Evolutionary conservation across 2,329 filamentous ascomycete genomes (phyloP).

Genomic region (Ophiosphaerella korrae): DNA sequence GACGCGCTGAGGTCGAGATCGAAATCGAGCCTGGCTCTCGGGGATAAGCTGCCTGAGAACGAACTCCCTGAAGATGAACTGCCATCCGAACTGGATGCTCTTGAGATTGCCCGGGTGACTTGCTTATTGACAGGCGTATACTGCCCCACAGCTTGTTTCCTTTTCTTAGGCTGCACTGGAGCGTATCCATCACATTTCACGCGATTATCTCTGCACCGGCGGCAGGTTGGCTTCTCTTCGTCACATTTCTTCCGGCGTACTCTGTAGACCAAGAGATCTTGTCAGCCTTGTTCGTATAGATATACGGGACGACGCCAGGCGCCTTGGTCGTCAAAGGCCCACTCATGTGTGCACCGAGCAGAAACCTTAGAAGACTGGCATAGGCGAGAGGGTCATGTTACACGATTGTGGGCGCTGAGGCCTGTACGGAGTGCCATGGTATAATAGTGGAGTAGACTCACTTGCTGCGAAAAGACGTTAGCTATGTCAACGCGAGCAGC

Average conservation of each 20-base stretch:
- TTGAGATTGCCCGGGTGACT: too few relatives aligned
- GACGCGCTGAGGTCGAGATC: constrained; percentile 1
- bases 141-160: background rate
- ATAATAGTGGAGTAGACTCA: constrained; percentile 2
- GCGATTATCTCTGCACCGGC: constrained; percentile 8
- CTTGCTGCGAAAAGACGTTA: constrained; percentile 7
- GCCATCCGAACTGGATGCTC: too few relatives aligned
- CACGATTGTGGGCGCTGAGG: too few relatives aligned
- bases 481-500: background rate
- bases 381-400: too few relatives aligned
- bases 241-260: constrained; percentile 15
- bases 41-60: background rate
- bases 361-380: too few relatives aligned
- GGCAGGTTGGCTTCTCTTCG: constrained; percentile 14
- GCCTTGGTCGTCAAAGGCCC: too few relatives aligned
- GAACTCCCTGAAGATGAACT: too few relatives aligned
- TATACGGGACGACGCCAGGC: too few relatives aligned
- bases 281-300: background rate
- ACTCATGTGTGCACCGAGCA: too few relatives aligned
- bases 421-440: too few relatives aligned
- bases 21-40: background rate
- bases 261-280: constrained; percentile 2
- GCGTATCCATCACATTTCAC: constrained; percentile 14
- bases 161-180: background rate
- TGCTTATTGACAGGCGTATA: too few relatives aligned